Conservation (phyloP, 2,329 filamentous ascomycete genomes). For the Arthroderma sp. region DNA sequence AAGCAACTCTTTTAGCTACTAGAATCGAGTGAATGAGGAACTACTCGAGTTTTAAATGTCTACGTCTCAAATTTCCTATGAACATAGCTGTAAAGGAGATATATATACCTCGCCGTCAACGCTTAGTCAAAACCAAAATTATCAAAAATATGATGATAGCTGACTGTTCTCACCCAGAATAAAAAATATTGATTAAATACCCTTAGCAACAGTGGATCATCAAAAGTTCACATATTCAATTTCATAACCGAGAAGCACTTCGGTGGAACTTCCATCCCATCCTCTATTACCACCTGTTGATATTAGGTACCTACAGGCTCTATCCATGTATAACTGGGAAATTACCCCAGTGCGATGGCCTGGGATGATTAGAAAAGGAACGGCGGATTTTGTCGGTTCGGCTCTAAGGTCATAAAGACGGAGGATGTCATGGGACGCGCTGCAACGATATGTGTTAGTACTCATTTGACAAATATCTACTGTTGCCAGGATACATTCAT, state of each 20-base stretch:
- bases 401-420: constrained; percentile 78
- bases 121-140: too few relatives aligned
- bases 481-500: neutral
- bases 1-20: too few relatives aligned
- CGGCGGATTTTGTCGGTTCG: constrained; percentile 55
- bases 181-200: too few relatives aligned
- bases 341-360: constrained; percentile 83
- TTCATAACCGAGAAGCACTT: constrained; percentile 89
- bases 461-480: neutral
- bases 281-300: constrained; percentile 83
- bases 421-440: constrained; percentile 84
- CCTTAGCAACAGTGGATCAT: too few relatives aligned
- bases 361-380: constrained; percentile 92
- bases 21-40: too few relatives aligned
- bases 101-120: too few relatives aligned
- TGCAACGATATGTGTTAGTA: constrained; percentile 24
- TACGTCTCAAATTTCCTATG: too few relatives aligned
- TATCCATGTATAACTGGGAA: constrained; percentile 73
- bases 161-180: too few relatives aligned
- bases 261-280: constrained; percentile 84
- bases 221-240: constrained; percentile 34
- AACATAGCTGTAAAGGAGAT: too few relatives aligned
- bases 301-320: constrained; percentile 79
- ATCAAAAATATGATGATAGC: too few relatives aligned
- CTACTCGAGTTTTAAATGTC: too few relatives aligned